Evolutionary conservation across 768 basidiomycete species (phyloP), one percentile per base, ranked within the genome.

Genomic region (Boletus tylopilopsis): DNA sequence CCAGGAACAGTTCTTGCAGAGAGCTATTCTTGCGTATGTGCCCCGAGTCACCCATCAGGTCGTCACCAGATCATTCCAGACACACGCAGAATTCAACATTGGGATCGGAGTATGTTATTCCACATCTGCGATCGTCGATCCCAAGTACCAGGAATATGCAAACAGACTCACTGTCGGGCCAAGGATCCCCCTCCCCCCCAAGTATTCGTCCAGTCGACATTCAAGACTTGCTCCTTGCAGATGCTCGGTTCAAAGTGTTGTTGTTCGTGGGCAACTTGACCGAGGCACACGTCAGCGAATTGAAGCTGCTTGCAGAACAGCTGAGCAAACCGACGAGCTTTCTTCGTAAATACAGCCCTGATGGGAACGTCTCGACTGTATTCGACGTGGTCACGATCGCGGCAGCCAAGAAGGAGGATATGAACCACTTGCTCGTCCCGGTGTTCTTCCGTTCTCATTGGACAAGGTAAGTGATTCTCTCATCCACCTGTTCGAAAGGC

Each of bases 41-140:
- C 2, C 25, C 18, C 10, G 15, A 9, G 34, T 45, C 5, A 34
- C 45, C 49, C 23, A 43, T 35, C 18, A 1, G 35, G 18, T 23
- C n/a, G 37, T 36, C 34, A n/a, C 32, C 50, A 73, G 71, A 16
- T 60, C 61, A 2, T 70, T 67, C 53, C 59, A 64, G 41, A 64
- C 64, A 3, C 71, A 64, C 36, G 68, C 67, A n/a, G 63, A 51
- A 21, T 70, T 75, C 47, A 64, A 63, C 15, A 66, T 62, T 21
- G 66, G 66, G n/a, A 63, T 70, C 22, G 71, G 72, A 7, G 63
- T 74, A 15, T 67, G 71, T 12, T 78, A 76, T 54, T 45, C 51
- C 0, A 63, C 69, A 2, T 73, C 69, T 19, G 47, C 57, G 0
- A 69, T 75, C 23, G 66, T 71, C 23, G 59, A 66, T 33, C 33